Conservation (phyloP, 2,329 filamentous ascomycete species). For the Aspergillus phoenicis region DNA sequence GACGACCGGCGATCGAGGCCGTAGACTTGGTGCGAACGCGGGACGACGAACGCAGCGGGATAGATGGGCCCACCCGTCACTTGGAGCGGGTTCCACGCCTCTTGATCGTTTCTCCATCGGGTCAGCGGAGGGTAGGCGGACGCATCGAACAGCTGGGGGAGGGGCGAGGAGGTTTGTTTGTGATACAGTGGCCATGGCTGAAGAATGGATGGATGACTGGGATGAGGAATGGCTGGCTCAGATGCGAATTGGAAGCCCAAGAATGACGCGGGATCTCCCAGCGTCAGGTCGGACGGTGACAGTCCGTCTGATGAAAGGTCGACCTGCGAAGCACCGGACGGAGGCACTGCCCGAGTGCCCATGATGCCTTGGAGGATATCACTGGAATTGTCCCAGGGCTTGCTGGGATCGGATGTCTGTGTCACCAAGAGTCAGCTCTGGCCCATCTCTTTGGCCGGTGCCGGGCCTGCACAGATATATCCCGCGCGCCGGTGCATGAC, state of each 20-base stretch:
- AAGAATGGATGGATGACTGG: constrained; percentile 23
- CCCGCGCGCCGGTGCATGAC: background rate
- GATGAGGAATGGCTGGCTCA: constrained; percentile 24
- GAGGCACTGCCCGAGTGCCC: constrained; percentile 18
- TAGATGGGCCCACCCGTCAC: constrained; percentile 29
- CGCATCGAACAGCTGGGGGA: constrained; percentile 24
- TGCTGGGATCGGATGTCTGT: constrained; percentile 17
- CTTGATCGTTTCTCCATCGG: constrained; percentile 27
- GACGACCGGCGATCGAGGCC: constrained; percentile 29
- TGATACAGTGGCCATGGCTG: constrained; percentile 23
- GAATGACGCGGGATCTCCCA: constrained; percentile 28
- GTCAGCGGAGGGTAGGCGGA: constrained; percentile 23
- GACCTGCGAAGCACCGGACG: constrained; percentile 16
- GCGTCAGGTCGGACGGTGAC: constrained; percentile 18
- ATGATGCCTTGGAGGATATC: constrained; percentile 40
- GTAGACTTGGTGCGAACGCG: constrained; percentile 21
- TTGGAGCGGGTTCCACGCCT: constrained; percentile 39
- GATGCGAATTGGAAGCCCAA: constrained; percentile 32
- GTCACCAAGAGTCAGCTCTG: constrained; percentile 3
- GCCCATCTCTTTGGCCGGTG: background rate
- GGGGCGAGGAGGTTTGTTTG: constrained; percentile 22
- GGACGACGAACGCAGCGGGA: constrained; percentile 20
- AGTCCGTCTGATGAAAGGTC: constrained; percentile 17
- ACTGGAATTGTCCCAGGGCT: constrained; percentile 27
- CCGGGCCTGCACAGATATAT: background rate